Evolutionary conservation across 768 basidiomycete genomes (phyloP).

Genomic region (Hypholoma fasciculare): DNA sequence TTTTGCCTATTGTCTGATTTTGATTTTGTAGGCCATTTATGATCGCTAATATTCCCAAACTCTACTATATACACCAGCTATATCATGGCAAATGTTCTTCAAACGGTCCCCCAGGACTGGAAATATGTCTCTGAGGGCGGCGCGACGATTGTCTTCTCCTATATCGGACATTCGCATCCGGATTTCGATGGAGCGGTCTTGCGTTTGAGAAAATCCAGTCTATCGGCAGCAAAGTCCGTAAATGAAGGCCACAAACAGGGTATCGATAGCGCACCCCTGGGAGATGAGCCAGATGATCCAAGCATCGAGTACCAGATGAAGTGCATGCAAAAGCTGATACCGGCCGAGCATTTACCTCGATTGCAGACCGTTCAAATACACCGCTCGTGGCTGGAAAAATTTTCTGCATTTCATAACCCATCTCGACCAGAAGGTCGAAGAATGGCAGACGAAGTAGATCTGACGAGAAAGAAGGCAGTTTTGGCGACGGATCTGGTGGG

Average conservation of each 20-base stretch:
- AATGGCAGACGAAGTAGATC: constrained; percentile 59
- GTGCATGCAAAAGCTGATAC: constrained; percentile 68
- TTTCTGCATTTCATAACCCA: constrained; percentile 46
- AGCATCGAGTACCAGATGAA: constrained; percentile 56
- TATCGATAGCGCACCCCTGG: not conserved
- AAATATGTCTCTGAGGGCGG: constrained; percentile 91
- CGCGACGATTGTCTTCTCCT: constrained; percentile 86
- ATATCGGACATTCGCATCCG: constrained; percentile 54
- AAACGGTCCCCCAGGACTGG: constrained; percentile 61
- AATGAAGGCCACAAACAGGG: not conserved
- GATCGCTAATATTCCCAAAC: too few relatives aligned
- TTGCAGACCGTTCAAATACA: constrained; percentile 52
- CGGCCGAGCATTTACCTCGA: constrained; percentile 55
- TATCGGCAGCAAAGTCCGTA: not conserved
- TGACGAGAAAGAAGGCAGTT: constrained; percentile 52
- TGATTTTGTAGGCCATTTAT: too few relatives aligned
- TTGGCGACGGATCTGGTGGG: constrained; percentile 83
- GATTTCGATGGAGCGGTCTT: constrained; percentile 67
- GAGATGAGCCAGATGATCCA: constrained; percentile 37
- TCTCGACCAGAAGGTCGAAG: constrained; percentile 60
- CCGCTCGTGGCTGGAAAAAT: constrained; percentile 56
- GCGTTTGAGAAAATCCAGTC: constrained; percentile 65
- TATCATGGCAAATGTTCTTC: constrained; percentile 26
- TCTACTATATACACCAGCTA: too few relatives aligned
- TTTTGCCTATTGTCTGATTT: too few relatives aligned